Evolutionary conservation across 495 filamentous ascomycete species (phyloP).

Genomic region (Lineolata rhizophorae): DNA sequence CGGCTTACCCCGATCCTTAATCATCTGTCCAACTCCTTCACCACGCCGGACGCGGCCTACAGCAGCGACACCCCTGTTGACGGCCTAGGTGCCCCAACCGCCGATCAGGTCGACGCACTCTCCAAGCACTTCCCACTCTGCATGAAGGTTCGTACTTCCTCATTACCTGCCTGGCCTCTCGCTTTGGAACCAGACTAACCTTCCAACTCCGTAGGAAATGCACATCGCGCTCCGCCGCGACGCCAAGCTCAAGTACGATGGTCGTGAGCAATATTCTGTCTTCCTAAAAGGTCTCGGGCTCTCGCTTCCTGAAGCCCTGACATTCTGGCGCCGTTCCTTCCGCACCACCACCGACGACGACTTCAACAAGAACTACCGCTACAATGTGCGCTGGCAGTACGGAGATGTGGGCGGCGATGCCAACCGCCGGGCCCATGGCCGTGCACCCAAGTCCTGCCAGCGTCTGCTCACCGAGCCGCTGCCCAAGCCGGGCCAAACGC

Average conservation of each 20-base stretch:
- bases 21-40: slow-evolving; percentile 81
- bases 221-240: slow-evolving; percentile 68
- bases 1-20: slow-evolving; percentile 81
- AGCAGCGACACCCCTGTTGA: slow-evolving; percentile 57
- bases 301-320: slow-evolving; percentile 71
- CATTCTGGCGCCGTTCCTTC: slow-evolving; percentile 83
- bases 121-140: slow-evolving; percentile 79
- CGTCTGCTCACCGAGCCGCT: slow-evolving; percentile 76
- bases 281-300: slow-evolving; percentile 97
- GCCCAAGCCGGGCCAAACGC: slow-evolving; percentile 62
- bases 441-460: slow-evolving; percentile 79
- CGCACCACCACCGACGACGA: slow-evolving; percentile 67
- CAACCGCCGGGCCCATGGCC: slow-evolving; percentile 64
- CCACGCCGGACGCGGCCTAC: slow-evolving; percentile 68
- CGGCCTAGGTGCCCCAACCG: slow-evolving; percentile 10
- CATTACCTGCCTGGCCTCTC: too few species aligned
- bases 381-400: slow-evolving; percentile 86
- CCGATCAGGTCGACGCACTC: slow-evolving; percentile 57
- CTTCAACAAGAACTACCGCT: slow-evolving; percentile 90
- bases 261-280: slow-evolving; percentile 83
- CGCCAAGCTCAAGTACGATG: slow-evolving; percentile 78
- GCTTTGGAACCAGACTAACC: too few species aligned
- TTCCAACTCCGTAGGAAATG: too few species aligned
- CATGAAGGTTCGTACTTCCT: too few species aligned
- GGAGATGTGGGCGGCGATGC: slow-evolving; percentile 89